These are phyloP conservation scores for Xerocomus potaroensis DNA, from an alignment of 768 basidiomycete genomes.

Conservation along the genomic window DNA sequence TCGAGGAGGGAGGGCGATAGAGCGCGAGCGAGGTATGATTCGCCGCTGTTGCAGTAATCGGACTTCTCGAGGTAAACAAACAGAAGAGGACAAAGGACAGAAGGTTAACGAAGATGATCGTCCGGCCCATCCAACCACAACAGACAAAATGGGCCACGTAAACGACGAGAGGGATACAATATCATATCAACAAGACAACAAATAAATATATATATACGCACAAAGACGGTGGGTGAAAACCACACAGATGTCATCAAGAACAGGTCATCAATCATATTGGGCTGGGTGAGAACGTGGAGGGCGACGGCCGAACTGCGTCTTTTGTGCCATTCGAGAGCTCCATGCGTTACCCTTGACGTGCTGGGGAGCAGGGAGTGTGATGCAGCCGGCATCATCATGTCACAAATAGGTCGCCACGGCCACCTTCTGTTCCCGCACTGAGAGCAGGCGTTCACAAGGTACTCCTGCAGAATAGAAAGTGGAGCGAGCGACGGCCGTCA, in stretches of 20 bases:
- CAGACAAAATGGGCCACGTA: neutral
- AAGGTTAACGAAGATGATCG: neutral
- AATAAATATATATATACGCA: neutral
- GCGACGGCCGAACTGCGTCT: conserved; percentile 18
- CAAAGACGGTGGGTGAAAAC: neutral
- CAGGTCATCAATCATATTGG: neutral
- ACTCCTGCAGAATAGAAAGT: no score
- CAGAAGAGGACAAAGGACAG: neutral
- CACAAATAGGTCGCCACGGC: conserved; percentile 9
- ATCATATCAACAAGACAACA: neutral
- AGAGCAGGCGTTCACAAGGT: neutral
- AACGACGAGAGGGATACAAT: no score
- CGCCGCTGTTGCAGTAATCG: conserved; percentile 22
- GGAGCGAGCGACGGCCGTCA: no score
- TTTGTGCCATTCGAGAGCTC: conserved; percentile 28
- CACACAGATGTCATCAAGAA: neutral
- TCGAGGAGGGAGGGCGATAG: neutral
- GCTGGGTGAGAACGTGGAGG: conserved; percentile 21
- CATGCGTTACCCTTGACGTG: conserved; percentile 9
- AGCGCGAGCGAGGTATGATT: conserved; percentile 10
- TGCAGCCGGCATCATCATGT: conserved; percentile 5
- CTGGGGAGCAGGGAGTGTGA: conserved; percentile 2
- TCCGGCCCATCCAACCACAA: no score
- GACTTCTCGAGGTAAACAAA: no score
- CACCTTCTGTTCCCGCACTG: neutral